Conservation (phyloP, 1,139 yeast genomes). For the Eremothecium gossypii region DNA sequence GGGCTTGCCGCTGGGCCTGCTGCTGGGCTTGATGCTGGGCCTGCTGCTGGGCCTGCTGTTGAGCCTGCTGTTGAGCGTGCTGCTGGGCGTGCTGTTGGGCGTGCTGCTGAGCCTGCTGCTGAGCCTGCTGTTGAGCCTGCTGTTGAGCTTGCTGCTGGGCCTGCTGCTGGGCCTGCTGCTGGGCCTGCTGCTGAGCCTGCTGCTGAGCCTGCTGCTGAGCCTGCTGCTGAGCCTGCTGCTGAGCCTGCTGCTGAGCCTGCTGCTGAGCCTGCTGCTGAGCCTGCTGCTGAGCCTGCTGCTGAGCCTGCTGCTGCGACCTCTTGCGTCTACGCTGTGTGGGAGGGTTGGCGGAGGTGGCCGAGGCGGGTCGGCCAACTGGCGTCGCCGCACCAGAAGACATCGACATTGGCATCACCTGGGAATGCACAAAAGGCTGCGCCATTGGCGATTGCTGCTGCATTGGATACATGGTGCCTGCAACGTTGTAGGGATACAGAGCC, state of each 20-base stretch:
- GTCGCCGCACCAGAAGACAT: constrained; percentile 16
- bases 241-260: constrained; percentile 26
- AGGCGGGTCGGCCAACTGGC: constrained; percentile 15
- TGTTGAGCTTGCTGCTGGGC: not conserved
- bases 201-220: constrained; percentile 6
- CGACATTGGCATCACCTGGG: constrained; percentile 1
- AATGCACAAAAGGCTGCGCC: constrained; percentile 3
- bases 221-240: constrained; percentile 16
- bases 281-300: constrained; percentile 22
- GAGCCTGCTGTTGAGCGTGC: constrained; percentile 6
- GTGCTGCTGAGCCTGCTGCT: not conserved
- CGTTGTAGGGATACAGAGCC: not conserved
- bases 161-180: not conserved
- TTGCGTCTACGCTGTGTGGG: constrained; percentile 10
- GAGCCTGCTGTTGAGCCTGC: not conserved
- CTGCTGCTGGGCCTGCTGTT: constrained; percentile 3
- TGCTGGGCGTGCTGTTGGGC: not conserved
- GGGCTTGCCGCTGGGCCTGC: not conserved
- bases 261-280: constrained; percentile 24
- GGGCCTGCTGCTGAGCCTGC: constrained; percentile 2
- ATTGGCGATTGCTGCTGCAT: constrained; percentile 1
- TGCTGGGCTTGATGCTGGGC: not conserved
- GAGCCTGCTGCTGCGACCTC: constrained; percentile 20
- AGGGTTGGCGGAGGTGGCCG: constrained; percentile 14
- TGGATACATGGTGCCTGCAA: constrained; percentile 1